Evolutionary conservation across 2,329 filamentous ascomycete species (phyloP).

Genomic region (Plenodomus biglobosus): DNA sequence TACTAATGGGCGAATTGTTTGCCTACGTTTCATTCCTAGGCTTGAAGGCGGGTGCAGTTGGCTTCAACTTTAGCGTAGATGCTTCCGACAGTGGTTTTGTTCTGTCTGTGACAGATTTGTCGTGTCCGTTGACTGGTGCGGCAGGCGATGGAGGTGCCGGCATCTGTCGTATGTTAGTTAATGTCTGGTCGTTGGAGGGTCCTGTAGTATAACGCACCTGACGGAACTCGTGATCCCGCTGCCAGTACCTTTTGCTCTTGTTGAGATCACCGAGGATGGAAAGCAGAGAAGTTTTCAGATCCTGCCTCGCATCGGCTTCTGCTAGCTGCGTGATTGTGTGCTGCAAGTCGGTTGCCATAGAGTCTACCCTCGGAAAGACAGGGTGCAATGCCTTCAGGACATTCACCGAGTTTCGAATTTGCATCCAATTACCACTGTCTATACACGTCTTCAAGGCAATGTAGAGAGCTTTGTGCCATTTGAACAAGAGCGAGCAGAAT

Average conservation of each 20-base stretch:
- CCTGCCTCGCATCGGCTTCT: conserved; percentile 64
- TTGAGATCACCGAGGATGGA: conserved; percentile 71
- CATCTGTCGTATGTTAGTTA: conserved; percentile 21
- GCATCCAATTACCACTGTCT: conserved; percentile 87
- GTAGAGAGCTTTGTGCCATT: conserved; percentile 85
- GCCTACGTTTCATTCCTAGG: conserved; percentile 47
- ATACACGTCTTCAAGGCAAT: conserved; percentile 80
- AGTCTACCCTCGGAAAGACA: conserved; percentile 85
- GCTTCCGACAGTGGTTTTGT: conserved; percentile 29
- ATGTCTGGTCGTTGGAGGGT: background rate
- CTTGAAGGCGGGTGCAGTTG: conserved; percentile 67
- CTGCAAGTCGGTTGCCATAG: conserved; percentile 73
- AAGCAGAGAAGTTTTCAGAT: conserved; percentile 72
- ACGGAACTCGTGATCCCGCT: conserved; percentile 74
- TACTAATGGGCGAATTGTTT: background rate
- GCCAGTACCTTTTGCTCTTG: conserved; percentile 67
- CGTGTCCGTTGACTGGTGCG: conserved; percentile 32
- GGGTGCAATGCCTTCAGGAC: conserved; percentile 79
- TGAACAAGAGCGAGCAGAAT: conserved; percentile 81
- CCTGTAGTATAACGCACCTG: conserved; percentile 54
- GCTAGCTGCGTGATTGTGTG: conserved; percentile 64
- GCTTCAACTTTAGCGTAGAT: conserved; percentile 39
- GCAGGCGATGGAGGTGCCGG: conserved; percentile 24
- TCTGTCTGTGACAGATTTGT: conserved; percentile 29
- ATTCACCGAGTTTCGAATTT: conserved; percentile 93